phyloP scores from a whole-genome alignment of 495 filamentous ascomycete species.

The Parathielavia appendiculata region DNA sequence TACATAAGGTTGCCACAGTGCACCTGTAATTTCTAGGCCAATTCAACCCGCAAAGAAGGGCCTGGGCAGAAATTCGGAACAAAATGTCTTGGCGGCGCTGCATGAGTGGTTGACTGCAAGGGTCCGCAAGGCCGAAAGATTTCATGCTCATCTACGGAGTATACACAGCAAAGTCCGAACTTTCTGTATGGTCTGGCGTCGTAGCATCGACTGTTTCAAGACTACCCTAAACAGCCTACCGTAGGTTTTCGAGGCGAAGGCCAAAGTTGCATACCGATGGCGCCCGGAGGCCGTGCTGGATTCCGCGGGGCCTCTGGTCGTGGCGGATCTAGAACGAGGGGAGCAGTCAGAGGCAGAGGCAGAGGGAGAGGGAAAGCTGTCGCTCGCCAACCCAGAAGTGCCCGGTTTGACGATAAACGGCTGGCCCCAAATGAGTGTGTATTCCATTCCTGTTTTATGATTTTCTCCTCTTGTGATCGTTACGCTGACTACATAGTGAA shows the following conservation, averaged over 20 bases:
- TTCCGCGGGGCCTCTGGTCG: slow-evolving; percentile 21
- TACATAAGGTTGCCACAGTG: too few species aligned
- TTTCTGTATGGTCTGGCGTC: slow-evolving; percentile 7
- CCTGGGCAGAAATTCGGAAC: too few species aligned
- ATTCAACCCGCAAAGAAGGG: too few species aligned
- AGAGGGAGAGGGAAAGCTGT: slow-evolving; percentile 31
- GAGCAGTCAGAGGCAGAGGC: slow-evolving; percentile 22
- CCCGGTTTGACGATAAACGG: slow-evolving; percentile 36
- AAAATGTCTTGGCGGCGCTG: background rate
- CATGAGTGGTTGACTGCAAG: too few species aligned
- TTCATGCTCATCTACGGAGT: too few species aligned
- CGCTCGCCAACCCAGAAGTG: slow-evolving; percentile 14
- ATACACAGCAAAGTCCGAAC: too few species aligned
- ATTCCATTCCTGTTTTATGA: background rate
- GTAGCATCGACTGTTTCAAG: background rate
- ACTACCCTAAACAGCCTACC: background rate
- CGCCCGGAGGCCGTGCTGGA: slow-evolving; percentile 29
- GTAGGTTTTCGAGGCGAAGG: background rate
- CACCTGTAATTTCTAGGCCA: too few species aligned
- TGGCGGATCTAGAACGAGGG: slow-evolving; percentile 25
- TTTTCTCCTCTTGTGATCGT: background rate
- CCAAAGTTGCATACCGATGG: slow-evolving; percentile 13
- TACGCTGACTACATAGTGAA: slow-evolving; percentile 7
- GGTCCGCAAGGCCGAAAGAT: slow-evolving; percentile 28
- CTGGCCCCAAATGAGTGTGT: slow-evolving; percentile 37